These are phyloP conservation scores for Polysphondylium violaceum DNA, from an alignment of 78 protist genomes.

Conservation along the genomic window DNA sequence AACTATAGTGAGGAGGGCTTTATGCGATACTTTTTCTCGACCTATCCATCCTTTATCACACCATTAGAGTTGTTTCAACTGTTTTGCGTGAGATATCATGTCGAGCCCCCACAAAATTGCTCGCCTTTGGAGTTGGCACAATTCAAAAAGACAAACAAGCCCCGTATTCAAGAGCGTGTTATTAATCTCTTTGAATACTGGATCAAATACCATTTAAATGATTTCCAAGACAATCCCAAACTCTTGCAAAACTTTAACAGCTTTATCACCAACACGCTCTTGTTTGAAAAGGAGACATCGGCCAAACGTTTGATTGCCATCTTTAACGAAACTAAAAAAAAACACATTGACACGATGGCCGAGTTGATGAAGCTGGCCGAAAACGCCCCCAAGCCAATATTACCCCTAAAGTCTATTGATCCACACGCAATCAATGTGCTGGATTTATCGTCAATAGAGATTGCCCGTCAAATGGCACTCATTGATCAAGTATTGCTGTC, in stretches of 20 bases:
- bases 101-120: conserved; percentile 60
- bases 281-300: conserved; percentile 59
- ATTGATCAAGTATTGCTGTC: conserved; percentile 74
- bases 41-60: conserved; percentile 44
- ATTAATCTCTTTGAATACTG: conserved; percentile 62
- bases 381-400: conserved; percentile 71
- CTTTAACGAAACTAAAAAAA: conserved; percentile 68
- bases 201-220: conserved; percentile 49
- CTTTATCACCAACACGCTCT: conserved; percentile 43
- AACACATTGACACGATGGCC: conserved; percentile 29
- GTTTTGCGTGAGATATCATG: conserved; percentile 56
- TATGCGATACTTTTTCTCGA: conserved; percentile 30
- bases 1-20: conserved; percentile 28
- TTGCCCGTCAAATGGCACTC: conserved; percentile 89
- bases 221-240: conserved; percentile 52
- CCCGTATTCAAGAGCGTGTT: conserved; percentile 67
- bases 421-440: conserved; percentile 1
- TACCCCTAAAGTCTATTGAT: conserved; percentile 26
- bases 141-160: conserved; percentile 45
- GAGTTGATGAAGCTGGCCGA: conserved; percentile 47
- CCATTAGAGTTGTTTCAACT: conserved; percentile 55
- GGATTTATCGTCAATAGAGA: conserved; percentile 78
- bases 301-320: conserved; percentile 62
- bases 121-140: conserved; percentile 10
- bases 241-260: conserved; percentile 43